These are phyloP conservation scores for Lachancea kluyveri DNA, from an alignment of 805 yeast species.

Conservation along the genomic window DNA sequence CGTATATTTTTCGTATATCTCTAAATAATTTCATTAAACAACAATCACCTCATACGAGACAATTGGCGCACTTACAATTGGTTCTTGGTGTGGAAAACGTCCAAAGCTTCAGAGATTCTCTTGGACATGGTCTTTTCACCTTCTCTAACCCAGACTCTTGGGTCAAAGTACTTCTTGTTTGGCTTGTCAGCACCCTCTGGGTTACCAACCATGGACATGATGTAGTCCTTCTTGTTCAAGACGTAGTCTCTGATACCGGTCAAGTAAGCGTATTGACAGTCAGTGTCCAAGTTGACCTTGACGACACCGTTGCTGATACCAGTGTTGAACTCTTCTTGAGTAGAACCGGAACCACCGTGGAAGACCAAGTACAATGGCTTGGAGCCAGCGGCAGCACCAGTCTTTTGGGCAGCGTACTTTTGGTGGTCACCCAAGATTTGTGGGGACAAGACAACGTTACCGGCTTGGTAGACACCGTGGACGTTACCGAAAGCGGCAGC, in stretches of 20 bases:
- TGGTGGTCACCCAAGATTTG: constrained; percentile 95
- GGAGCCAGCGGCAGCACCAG: constrained; percentile 39
- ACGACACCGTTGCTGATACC: constrained; percentile 94
- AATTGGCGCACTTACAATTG: constrained; percentile 9
- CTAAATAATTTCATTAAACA: too few species aligned
- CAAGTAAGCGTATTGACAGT: constrained; percentile 97
- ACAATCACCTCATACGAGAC: too few species aligned
- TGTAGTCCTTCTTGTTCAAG: constrained; percentile 92
- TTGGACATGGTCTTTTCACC: constrained; percentile 97
- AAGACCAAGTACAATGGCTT: constrained; percentile 92
- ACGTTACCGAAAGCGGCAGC: constrained; percentile 99
- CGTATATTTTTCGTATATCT: too few species aligned
- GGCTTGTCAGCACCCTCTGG: constrained; percentile 99
- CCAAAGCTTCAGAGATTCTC: constrained; percentile 80
- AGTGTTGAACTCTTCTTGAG: constrained; percentile 83
- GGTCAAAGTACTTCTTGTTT: constrained; percentile 99
- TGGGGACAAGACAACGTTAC: constrained; percentile 92
- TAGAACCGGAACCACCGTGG: constrained; percentile 99
- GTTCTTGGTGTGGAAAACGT: constrained; percentile 74
- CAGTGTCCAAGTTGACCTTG: constrained; percentile 98
- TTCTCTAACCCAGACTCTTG: constrained; percentile 99
- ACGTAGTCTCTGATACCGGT: constrained; percentile 96
- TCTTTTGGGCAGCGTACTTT: constrained; percentile 69
- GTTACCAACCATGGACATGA: constrained; percentile 88
- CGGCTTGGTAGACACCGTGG: constrained; percentile 99